A percentile compares a stretch with the other conserved stretches of the same genome.
Conservation (phyloP, 139 green algal genomes). For the Chloropicon primus region DNA sequence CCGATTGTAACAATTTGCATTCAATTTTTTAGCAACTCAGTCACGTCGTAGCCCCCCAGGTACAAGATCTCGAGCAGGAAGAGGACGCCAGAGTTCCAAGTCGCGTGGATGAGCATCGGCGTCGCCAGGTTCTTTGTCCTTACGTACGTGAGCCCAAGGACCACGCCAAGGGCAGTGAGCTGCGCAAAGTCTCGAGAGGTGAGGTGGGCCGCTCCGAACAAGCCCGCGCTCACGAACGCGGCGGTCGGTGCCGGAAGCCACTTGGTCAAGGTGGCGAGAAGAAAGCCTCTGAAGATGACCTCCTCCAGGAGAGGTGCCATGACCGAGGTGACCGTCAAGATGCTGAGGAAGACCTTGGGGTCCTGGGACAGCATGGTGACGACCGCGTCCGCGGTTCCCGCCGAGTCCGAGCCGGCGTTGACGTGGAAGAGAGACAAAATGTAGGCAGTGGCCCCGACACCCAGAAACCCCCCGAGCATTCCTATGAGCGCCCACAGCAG, state of each 20-base stretch:
- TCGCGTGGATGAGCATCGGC: slow-evolving; percentile 76
- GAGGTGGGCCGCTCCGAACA: slow-evolving; percentile 64
- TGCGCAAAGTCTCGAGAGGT: slow-evolving; percentile 58
- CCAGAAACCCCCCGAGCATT: not conserved
- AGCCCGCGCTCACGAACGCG: slow-evolving; percentile 35
- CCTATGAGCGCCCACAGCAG: not conserved
- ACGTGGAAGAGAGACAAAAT: not conserved
- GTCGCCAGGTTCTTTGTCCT: slow-evolving; percentile 69
- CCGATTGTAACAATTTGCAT: not conserved
- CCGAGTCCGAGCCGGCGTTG: not conserved
- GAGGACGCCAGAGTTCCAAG: slow-evolving; percentile 50
- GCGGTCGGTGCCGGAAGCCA: slow-evolving; percentile 49
- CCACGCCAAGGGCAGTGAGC: slow-evolving; percentile 51
- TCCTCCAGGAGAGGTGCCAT: slow-evolving; percentile 75
- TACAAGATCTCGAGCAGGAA: slow-evolving; percentile 22
- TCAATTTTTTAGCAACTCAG: not conserved
- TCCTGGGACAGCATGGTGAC: not conserved
- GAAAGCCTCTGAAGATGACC: slow-evolving; percentile 78
- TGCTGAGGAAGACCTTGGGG: not conserved
- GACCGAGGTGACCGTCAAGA: slow-evolving; percentile 28
- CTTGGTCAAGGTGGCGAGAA: slow-evolving; percentile 29
- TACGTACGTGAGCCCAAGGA: slow-evolving; percentile 63
- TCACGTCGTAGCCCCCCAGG: not conserved
- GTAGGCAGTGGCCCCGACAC: not conserved
- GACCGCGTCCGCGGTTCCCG: not conserved